Evolutionary conservation across 2,329 filamentous ascomycete species (phyloP).

Genomic region (Bisporella sp.): DNA sequence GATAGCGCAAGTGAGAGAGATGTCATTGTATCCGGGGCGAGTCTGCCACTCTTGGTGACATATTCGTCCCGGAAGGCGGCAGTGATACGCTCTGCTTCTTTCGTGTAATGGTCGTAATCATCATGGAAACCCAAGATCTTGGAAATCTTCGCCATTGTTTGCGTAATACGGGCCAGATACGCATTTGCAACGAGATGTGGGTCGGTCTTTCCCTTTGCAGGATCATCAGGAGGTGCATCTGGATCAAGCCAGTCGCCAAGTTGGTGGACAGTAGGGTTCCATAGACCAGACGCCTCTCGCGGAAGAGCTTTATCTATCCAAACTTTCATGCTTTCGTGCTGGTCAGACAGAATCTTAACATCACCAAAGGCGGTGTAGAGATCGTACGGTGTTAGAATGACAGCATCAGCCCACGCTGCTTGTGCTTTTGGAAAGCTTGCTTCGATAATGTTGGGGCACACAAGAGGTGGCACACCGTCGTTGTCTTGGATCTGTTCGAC

Average conservation of each 20-base stretch:
- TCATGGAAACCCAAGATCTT: conserved; percentile 17
- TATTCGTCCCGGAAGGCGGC: conserved; percentile 24
- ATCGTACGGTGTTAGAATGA: conserved; percentile 35
- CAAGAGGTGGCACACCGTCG: conserved; percentile 10
- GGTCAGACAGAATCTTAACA: conserved; percentile 27
- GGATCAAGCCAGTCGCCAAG: conserved; percentile 44
- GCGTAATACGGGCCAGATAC: conserved; percentile 38
- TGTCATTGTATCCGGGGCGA: conserved; percentile 24
- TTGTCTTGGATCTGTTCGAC: conserved; percentile 28
- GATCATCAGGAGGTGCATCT: conserved; percentile 33
- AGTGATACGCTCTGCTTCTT: conserved; percentile 16
- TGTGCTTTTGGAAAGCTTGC: conserved; percentile 8
- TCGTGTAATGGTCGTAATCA: conserved; percentile 19
- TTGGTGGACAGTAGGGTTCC: conserved; percentile 32
- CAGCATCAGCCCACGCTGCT: conserved; percentile 37
- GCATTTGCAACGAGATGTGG: conserved; percentile 38
- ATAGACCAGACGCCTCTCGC: conserved; percentile 31
- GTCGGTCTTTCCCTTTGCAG: conserved; percentile 34
- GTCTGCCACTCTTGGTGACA: conserved; percentile 14
- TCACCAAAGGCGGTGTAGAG: conserved; percentile 35
- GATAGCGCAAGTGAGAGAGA: conserved; percentile 20
- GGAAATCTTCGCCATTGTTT: conserved; percentile 31
- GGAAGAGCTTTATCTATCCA: conserved; percentile 34
- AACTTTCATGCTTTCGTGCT: conserved; percentile 33
- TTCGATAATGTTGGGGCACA: conserved; percentile 15